Evolutionary conservation across 2,329 filamentous ascomycete genomes (phyloP).

Genomic region (Alternaria sp.): DNA sequence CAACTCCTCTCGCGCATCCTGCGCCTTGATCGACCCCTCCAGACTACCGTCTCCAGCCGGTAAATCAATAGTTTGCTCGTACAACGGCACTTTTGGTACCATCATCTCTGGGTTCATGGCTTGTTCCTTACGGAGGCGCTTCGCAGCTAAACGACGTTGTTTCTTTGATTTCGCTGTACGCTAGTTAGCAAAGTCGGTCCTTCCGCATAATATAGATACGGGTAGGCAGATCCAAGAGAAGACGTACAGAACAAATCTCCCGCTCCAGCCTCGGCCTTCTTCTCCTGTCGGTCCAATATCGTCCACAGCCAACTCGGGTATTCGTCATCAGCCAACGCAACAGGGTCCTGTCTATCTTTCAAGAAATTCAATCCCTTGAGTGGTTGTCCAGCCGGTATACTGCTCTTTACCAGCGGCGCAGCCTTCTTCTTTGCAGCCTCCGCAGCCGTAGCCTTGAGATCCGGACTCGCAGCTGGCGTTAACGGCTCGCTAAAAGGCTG

Average conservation of each 20-base stretch:
- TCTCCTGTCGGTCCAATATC: constrained; percentile 70
- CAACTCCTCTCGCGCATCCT: constrained; percentile 67
- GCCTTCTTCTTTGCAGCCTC: constrained; percentile 41
- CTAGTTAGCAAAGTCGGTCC: constrained; percentile 2
- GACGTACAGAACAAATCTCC: constrained; percentile 83
- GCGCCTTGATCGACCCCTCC: constrained; percentile 57
- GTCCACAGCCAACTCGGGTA: constrained; percentile 86
- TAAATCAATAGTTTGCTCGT: constrained; percentile 81
- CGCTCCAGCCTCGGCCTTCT: constrained; percentile 61
- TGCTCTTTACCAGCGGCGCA: constrained; percentile 49
- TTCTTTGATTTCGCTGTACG: constrained; percentile 76
- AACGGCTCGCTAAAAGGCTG: constrained; percentile 57
- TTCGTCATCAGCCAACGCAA: constrained; percentile 76
- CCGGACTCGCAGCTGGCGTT: constrained; percentile 34
- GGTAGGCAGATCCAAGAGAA: background rate
- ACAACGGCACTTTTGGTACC: constrained; percentile 72
- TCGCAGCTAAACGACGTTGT: constrained; percentile 75
- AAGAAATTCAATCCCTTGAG: constrained; percentile 80
- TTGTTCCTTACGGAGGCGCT: constrained; percentile 68
- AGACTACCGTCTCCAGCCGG: constrained; percentile 62
- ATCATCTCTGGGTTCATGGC: constrained; percentile 72
- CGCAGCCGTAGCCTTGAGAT: constrained; percentile 35
- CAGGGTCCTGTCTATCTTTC: constrained; percentile 76
- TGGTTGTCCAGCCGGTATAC: constrained; percentile 72
- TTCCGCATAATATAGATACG: background rate